Evolutionary conservation across 305 asterid species (phyloP), one percentile per base, ranked within the genome.

Genomic region (Fraxinus sp.): DNA sequence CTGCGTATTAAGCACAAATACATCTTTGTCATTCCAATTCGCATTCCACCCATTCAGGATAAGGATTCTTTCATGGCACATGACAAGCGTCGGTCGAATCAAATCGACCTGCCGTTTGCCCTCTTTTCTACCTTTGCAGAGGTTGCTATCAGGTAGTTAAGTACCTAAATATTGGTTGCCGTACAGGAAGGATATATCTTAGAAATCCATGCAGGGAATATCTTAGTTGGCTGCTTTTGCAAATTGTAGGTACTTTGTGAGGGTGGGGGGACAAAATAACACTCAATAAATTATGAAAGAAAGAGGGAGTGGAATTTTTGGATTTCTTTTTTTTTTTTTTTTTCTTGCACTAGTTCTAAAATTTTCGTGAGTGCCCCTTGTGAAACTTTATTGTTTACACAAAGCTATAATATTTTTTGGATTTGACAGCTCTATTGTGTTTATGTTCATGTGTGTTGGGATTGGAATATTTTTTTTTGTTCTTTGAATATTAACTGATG

Each of bases 121-220:
- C 3, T 72, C 68, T 41, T 28, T 57, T 41, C 26, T 11, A 22
- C 44, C 59, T 26, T 9, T 20, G 24, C 80, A 79, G 78, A 79
- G 59, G 88, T 84, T 86, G 82, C 85, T 83, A 64, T 86, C 64
- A 79, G 78, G 86, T 82, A 73, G 18, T 68, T 26, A 62, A 62
- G 82, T 78, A 81, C 89, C 89, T 77, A 81, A 81, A 84, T 80
- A 78, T 82, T 90, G 87, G 84, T 66, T 83, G 90, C 88, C 89
- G 88, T 88, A 87, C 90, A 73, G 14, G 35, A 30, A 66, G 77
- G 82, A 79, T 84, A 80, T 80, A 76, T 79, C 62, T 55, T 86
- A 79, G 49, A 83, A 86, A 41, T 72, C 70, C 66, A 62, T 76
- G 79, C 78, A 28, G 39, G 20, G 75, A 70, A 70, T 30, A 5